phyloP scores from a whole-genome alignment of 768 basidiomycete genomes.

The Suillus subaureus region DNA sequence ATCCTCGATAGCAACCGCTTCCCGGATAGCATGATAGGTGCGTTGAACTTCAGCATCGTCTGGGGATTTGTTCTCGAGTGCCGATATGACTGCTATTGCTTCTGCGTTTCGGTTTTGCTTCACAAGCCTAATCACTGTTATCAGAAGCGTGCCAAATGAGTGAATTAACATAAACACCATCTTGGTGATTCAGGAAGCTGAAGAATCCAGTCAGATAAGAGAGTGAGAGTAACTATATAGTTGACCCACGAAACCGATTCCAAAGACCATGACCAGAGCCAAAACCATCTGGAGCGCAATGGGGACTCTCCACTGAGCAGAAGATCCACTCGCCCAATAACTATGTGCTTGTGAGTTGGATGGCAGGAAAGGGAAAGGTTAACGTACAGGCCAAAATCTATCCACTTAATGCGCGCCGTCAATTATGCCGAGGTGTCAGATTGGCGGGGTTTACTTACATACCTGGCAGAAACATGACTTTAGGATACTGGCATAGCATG shows the following conservation, averaged over 20 bases:
- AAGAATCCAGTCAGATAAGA: conserved; percentile 9
- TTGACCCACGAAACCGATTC: conserved; percentile 49
- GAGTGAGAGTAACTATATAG: background rate
- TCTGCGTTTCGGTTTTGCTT: conserved; percentile 56
- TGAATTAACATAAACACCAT: conserved; percentile 38
- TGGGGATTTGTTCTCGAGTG: conserved; percentile 53
- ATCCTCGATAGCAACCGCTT: conserved; percentile 51
- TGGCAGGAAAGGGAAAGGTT: conserved; percentile 2
- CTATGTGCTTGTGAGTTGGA: conserved; percentile 25
- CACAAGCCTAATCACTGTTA: conserved; percentile 45
- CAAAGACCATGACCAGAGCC: conserved; percentile 53
- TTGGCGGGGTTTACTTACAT: conserved; percentile 12
- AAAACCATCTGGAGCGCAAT: conserved; percentile 61
- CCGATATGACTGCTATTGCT: conserved; percentile 63
- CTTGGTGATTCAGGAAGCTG: conserved; percentile 63
- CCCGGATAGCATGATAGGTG: conserved; percentile 56
- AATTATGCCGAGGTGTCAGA: background rate
- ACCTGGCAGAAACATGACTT: conserved; percentile 10
- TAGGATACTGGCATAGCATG: background rate
- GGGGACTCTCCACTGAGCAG: conserved; percentile 65
- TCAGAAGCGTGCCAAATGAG: background rate
- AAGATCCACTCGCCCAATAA: conserved; percentile 52
- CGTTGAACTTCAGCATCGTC: conserved; percentile 49
- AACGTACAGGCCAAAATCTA: conserved; percentile 61
- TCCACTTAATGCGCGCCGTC: conserved; percentile 44